A percentile compares a stretch with the other conserved stretches of the same genome.
Conservation (phyloP, 306 rosid species). For the Inga leiocalycina region DNA sequence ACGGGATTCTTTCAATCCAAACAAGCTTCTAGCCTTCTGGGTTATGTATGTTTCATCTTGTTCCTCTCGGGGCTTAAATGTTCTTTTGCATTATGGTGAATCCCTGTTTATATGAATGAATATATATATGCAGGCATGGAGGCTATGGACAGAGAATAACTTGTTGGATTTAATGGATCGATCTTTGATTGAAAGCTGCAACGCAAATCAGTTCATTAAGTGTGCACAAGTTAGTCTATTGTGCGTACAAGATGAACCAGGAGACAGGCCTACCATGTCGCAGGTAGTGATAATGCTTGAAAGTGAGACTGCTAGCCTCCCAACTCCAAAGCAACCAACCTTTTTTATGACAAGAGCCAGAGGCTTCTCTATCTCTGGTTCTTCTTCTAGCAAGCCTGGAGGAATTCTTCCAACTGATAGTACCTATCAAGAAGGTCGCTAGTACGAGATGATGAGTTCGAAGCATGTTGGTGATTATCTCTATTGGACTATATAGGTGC, state of each 20-base stretch:
- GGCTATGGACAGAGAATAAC: background rate
- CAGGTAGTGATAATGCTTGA: background rate
- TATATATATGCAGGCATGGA: background rate
- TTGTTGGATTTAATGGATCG: background rate
- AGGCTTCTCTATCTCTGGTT: conserved; percentile 30
- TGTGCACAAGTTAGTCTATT: background rate
- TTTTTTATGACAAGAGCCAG: conserved; percentile 21
- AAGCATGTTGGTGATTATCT: background rate
- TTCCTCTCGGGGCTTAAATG: background rate
- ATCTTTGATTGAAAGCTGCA: conserved; percentile 9
- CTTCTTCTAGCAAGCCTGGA: conserved; percentile 43
- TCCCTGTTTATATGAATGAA: background rate
- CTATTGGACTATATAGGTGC: background rate
- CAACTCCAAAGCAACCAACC: conserved; percentile 48
- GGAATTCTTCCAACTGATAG: conserved; percentile 17
- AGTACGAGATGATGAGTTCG: background rate
- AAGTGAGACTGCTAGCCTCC: conserved; percentile 17
- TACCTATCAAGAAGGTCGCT: conserved; percentile 38
- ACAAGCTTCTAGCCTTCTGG: conserved; percentile 46
- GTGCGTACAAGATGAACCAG: background rate
- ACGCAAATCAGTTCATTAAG: background rate
- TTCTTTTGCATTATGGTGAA: background rate
- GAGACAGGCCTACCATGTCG: background rate
- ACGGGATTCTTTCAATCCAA: conserved; percentile 43
- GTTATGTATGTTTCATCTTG: conserved; percentile 39